Conservation (phyloP, 257 asterid genomes). For the Gardenia jasminoides region DNA sequence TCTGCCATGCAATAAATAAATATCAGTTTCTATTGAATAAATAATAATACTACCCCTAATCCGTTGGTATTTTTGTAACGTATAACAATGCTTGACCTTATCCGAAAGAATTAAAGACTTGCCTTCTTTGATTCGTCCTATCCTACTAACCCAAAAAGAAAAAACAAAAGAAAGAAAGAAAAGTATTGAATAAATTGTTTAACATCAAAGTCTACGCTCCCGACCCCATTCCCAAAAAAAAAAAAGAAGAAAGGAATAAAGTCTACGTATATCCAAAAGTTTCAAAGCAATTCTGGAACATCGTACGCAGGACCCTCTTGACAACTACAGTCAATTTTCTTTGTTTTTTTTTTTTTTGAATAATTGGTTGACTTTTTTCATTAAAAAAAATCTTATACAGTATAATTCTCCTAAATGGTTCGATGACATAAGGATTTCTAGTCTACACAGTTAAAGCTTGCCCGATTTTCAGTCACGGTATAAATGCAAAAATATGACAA, state of each 20-base stretch:
- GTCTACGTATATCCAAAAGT: neutral
- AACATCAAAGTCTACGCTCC: neutral
- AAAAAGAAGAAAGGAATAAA: neutral
- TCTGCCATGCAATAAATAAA: neutral
- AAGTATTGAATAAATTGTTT: neutral
- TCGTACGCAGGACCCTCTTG: neutral
- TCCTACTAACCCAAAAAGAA: neutral
- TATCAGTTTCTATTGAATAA: too few relatives aligned
- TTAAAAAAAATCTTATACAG: neutral
- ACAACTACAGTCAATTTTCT: conserved; percentile 1
- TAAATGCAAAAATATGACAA: neutral
- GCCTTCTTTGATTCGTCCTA: conserved; percentile 3
- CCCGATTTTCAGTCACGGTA: neutral
- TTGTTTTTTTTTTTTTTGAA: too few relatives aligned
- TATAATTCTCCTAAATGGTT: neutral
- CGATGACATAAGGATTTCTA: neutral
- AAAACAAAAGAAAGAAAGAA: too few relatives aligned
- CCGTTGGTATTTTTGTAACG: neutral
- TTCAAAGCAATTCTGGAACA: neutral
- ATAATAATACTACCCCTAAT: neutral
- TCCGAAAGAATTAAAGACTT: neutral
- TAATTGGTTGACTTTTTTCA: too few relatives aligned
- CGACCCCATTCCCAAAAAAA: neutral
- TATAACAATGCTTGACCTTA: neutral
- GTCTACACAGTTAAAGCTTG: neutral